These are phyloP conservation scores for Globisporangium echinulatum DNA, from an alignment of 352 stramenopile genomes.

Conservation along the genomic window DNA sequence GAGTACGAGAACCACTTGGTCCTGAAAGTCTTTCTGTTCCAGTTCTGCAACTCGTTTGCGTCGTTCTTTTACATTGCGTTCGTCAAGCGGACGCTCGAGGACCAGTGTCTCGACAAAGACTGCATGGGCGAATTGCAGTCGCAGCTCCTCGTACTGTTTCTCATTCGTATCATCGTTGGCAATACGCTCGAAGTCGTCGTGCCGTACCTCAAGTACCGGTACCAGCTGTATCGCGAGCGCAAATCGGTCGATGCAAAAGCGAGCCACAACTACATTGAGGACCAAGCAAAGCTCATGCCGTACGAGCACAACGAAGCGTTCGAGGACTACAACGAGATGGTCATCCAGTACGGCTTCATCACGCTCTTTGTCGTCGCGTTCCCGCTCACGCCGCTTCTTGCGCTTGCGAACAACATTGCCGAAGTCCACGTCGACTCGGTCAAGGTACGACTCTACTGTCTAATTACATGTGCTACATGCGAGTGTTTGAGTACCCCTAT, in stretches of 20 bases:
- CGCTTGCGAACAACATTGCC: conserved; percentile 87
- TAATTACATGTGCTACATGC: neutral
- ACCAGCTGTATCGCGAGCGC: conserved; percentile 49
- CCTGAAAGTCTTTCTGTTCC: conserved; percentile 98
- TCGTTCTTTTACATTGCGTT: conserved; percentile 95
- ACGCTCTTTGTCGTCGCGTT: conserved; percentile 93
- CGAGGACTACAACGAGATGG: conserved; percentile 88
- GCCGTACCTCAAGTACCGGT: conserved; percentile 77
- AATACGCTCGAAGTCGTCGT: conserved; percentile 88
- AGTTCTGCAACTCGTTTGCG: conserved; percentile 97
- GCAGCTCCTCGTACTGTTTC: conserved; percentile 89
- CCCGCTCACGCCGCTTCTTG: conserved; percentile 88
- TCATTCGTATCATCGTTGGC: conserved; percentile 90
- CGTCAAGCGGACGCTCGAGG: conserved; percentile 39
- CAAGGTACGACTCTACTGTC: conserved; percentile 37
- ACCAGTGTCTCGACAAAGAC: conserved; percentile 73
- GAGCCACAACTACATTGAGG: conserved; percentile 77
- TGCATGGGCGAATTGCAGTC: conserved; percentile 88
- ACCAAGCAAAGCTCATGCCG: conserved; percentile 72
- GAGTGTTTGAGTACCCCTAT: neutral
- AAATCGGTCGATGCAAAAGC: conserved; percentile 24
- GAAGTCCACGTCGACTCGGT: conserved; percentile 88
- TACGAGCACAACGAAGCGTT: conserved; percentile 83
- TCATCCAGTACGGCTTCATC: conserved; percentile 95
- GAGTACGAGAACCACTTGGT: conserved; percentile 92